Evolutionary conservation across 176 grass and related monocot species (phyloP).

Genomic region (Aegilops longissima): DNA sequence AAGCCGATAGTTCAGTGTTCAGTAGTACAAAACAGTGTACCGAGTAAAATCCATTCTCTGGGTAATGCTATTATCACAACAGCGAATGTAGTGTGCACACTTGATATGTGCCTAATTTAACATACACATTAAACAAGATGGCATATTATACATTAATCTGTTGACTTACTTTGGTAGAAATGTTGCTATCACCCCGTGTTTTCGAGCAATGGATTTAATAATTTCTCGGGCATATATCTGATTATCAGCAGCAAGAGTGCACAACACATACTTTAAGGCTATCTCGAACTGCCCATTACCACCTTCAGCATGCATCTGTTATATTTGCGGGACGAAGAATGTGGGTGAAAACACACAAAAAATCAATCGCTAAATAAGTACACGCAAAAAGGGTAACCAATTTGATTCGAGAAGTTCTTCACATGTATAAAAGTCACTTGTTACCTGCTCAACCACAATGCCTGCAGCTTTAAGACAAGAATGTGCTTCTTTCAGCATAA

Average conservation of each 20-base stretch:
- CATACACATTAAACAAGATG: no score
- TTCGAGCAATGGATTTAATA: conserved; percentile 80
- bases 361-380: conserved; percentile 4
- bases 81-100: no score
- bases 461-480: conserved; percentile 58
- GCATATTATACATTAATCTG: background rate
- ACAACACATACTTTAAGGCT: conserved; percentile 72
- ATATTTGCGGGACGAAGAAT: background rate
- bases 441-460: conserved; percentile 88
- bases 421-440: background rate
- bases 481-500: conserved; percentile 76
- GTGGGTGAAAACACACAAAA: background rate
- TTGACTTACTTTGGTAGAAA: conserved; percentile 91
- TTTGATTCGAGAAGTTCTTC: background rate
- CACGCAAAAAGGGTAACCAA: background rate
- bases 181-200: conserved; percentile 75
- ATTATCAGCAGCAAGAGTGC: conserved; percentile 88
- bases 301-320: conserved; percentile 86
- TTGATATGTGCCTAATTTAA: no score
- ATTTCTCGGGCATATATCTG: conserved; percentile 88
- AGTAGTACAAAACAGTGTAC: background rate
- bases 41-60: background rate
- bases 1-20: background rate
- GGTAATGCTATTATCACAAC: background rate
- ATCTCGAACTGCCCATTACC: conserved; percentile 94